Conservation (phyloP, 1,284 basidiomycete genomes). For the Trichosporon sp. region DNA sequence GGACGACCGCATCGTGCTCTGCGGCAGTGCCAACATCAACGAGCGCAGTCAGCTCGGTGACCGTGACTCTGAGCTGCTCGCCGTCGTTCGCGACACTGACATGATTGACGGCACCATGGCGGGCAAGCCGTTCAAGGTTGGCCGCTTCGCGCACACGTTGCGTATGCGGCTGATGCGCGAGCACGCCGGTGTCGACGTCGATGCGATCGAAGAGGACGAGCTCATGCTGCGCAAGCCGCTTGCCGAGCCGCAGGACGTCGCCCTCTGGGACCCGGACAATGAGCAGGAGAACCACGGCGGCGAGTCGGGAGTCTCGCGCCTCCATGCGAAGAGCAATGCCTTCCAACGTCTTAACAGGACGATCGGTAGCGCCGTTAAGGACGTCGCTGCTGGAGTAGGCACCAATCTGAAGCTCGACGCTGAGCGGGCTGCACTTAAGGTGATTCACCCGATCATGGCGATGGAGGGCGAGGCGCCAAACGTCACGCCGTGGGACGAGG, state of each 20-base stretch:
- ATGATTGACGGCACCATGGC: conserved; percentile 93
- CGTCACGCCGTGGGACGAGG: conserved; percentile 6
- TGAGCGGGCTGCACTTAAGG: conserved; percentile 50
- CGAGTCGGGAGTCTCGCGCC: conserved; percentile 40
- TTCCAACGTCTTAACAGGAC: conserved; percentile 35
- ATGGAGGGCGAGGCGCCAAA: conserved; percentile 39
- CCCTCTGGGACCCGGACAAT: conserved; percentile 71
- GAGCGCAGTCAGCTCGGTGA: conserved; percentile 93
- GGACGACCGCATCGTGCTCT: conserved; percentile 90
- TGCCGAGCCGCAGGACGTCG: conserved; percentile 55
- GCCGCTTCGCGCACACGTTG: conserved; percentile 90
- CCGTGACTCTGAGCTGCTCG: conserved; percentile 90
- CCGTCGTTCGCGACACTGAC: conserved; percentile 91
- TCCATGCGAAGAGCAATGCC: conserved; percentile 36
- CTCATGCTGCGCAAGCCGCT: conserved; percentile 58
- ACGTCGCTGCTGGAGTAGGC: conserved; percentile 42
- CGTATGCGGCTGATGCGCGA: conserved; percentile 93
- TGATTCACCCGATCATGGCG: conserved; percentile 41
- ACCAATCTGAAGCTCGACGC: conserved; percentile 44
- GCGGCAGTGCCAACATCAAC: conserved; percentile 99
- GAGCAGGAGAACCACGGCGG: conserved; percentile 56
- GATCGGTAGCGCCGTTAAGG: conserved; percentile 28
- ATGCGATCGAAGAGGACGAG: conserved; percentile 73
- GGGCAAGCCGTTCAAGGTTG: conserved; percentile 89
- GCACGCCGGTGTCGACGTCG: conserved; percentile 91